phyloP scores from a whole-genome alignment of 441 rosid genomes.

The Mallotus japonicus region DNA sequence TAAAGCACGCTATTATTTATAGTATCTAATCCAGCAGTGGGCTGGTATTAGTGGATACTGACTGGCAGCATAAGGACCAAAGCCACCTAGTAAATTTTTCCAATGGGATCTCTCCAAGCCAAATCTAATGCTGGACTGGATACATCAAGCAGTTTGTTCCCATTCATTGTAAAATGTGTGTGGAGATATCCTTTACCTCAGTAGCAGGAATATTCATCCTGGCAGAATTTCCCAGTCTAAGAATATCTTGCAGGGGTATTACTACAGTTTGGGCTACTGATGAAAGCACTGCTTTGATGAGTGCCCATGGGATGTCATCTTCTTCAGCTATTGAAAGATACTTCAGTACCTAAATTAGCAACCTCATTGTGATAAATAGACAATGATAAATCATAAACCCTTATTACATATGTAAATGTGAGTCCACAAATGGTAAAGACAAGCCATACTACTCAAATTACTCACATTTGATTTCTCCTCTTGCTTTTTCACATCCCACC shows the following conservation, averaged over 20 bases:
- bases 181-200: slow-evolving; percentile 40
- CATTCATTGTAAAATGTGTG: neutral
- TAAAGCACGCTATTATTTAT: neutral
- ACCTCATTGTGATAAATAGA: slow-evolving; percentile 6
- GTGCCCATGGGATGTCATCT: slow-evolving; percentile 59
- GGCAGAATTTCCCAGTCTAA: slow-evolving; percentile 77
- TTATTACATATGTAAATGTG: neutral
- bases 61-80: neutral
- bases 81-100: neutral
- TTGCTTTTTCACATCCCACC: slow-evolving; percentile 70
- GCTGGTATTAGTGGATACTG: neutral
- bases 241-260: slow-evolving; percentile 90
- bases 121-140: neutral
- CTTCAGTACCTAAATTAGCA: slow-evolving; percentile 51
- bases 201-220: slow-evolving; percentile 96
- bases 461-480: slow-evolving; percentile 79
- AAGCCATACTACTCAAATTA: slow-evolving; percentile 1
- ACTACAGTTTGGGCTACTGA: slow-evolving; percentile 81
- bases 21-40: neutral
- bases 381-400: neutral
- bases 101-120: neutral
- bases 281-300: slow-evolving; percentile 62
- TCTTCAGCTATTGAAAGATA: slow-evolving; percentile 61
- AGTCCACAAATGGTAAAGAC: neutral
- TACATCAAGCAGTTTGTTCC: neutral